phyloP scores from a whole-genome alignment of 225 moss, liverwort and hornwort genomes.

The Asterella californica region DNA sequence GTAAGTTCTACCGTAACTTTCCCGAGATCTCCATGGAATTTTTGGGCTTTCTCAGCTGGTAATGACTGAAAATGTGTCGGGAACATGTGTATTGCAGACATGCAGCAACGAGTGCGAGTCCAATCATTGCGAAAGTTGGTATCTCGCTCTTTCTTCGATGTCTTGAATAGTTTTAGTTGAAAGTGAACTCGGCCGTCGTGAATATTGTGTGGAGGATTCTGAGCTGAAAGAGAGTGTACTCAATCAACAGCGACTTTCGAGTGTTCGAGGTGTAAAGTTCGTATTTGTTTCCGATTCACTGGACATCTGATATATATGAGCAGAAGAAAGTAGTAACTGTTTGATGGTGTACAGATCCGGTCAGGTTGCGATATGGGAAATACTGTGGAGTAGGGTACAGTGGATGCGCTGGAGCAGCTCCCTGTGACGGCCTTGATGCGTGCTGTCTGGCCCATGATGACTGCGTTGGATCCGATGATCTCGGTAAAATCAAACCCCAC shows the following conservation, averaged over 20 bases:
- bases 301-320: no score
- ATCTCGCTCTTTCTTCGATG: background rate
- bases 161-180: background rate
- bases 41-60: background rate
- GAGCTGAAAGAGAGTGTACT: no score
- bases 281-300: no score
- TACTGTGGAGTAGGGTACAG: conserved; percentile 57
- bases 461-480: conserved; percentile 44
- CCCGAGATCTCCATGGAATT: no score
- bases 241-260: no score
- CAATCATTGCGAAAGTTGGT: conserved; percentile 32
- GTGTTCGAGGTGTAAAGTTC: no score
- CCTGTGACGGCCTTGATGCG: conserved; percentile 58
- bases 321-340: background rate
- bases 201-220: background rate
- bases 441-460: conserved; percentile 56
- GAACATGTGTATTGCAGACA: conserved; percentile 22
- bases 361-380: conserved; percentile 45
- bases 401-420: conserved; percentile 39
- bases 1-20: no score
- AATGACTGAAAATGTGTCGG: background rate
- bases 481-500: conserved; percentile 26
- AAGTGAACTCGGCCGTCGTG: background rate
- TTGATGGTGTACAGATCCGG: conserved; percentile 27
- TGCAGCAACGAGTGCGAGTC: conserved; percentile 50